Conservation (phyloP, 352 stramenopile genomes). For the Globisporangium nagaii region DNA sequence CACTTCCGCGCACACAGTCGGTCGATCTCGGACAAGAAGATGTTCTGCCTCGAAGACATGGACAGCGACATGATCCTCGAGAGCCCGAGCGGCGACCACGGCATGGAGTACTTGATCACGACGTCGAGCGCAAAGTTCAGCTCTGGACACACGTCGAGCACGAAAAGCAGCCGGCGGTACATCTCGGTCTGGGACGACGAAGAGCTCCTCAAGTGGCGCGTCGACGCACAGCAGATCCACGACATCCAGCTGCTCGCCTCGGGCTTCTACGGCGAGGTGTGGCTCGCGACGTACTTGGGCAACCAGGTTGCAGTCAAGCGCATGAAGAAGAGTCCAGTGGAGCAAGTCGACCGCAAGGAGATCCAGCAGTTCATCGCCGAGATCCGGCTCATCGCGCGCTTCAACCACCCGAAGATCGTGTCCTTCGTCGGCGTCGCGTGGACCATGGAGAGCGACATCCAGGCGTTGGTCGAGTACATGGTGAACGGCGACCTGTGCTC, state of each 20-base stretch:
- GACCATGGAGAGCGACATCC: constrained; percentile 30
- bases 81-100: neutral
- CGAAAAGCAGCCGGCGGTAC: constrained; percentile 4
- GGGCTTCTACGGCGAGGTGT: constrained; percentile 42
- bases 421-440: constrained; percentile 43
- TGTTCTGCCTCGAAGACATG: constrained; percentile 13
- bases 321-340: constrained; percentile 18
- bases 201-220: constrained; percentile 37
- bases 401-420: constrained; percentile 48
- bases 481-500: constrained; percentile 39
- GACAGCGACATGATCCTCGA: constrained; percentile 13
- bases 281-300: constrained; percentile 41
- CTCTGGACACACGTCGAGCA: neutral
- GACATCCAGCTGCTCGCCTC: constrained; percentile 29
- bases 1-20: neutral
- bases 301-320: constrained; percentile 49
- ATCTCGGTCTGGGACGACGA: constrained; percentile 59
- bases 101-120: neutral
- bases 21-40: constrained; percentile 9
- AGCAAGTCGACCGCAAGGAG: constrained; percentile 13
- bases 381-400: constrained; percentile 35
- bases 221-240: constrained; percentile 32
- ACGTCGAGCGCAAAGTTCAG: constrained; percentile 4
- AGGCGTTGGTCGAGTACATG: constrained; percentile 53
- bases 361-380: constrained; percentile 42